phyloP scores from a whole-genome alignment of 2,329 filamentous ascomycete species.

The Calycina herbarum region DNA sequence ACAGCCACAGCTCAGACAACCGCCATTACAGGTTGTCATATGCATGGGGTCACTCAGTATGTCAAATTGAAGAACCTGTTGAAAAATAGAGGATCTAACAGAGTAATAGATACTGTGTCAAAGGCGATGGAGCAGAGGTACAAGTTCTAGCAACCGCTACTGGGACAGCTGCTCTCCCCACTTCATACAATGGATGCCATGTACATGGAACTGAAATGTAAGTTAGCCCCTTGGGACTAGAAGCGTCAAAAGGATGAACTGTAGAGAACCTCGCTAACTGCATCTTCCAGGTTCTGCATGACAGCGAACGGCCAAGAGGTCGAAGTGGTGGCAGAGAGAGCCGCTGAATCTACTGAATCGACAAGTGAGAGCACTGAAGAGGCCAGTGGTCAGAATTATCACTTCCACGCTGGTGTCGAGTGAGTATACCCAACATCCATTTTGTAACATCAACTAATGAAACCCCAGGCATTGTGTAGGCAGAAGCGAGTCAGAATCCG shows the following conservation, averaged over 20 bases:
- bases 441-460: background rate
- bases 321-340: slow-evolving; percentile 44
- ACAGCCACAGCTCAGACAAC: slow-evolving; percentile 41
- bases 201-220: slow-evolving; percentile 58
- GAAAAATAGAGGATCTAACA: slow-evolving; percentile 8
- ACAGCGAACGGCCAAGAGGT: slow-evolving; percentile 60
- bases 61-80: background rate
- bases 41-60: slow-evolving; percentile 46
- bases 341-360: slow-evolving; percentile 22
- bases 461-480: background rate
- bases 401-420: slow-evolving; percentile 76
- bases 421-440: slow-evolving; percentile 44
- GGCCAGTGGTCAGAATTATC: slow-evolving; percentile 53
- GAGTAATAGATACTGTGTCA: slow-evolving; percentile 43
- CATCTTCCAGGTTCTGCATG: slow-evolving; percentile 58
- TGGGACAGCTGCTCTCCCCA: slow-evolving; percentile 52
- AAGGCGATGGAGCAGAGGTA: slow-evolving; percentile 43
- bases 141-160: slow-evolving; percentile 50
- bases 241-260: background rate
- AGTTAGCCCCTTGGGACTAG: slow-evolving; percentile 25
- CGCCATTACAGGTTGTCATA: slow-evolving; percentile 53
- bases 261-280: background rate
- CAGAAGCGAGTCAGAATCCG: slow-evolving; percentile 29
- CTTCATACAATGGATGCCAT: slow-evolving; percentile 66
- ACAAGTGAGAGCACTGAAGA: slow-evolving; percentile 19